Evolutionary conservation across 1,284 basidiomycete species (phyloP), one percentile per base, ranked within the genome.

Genomic region (Coniophora puteana): DNA sequence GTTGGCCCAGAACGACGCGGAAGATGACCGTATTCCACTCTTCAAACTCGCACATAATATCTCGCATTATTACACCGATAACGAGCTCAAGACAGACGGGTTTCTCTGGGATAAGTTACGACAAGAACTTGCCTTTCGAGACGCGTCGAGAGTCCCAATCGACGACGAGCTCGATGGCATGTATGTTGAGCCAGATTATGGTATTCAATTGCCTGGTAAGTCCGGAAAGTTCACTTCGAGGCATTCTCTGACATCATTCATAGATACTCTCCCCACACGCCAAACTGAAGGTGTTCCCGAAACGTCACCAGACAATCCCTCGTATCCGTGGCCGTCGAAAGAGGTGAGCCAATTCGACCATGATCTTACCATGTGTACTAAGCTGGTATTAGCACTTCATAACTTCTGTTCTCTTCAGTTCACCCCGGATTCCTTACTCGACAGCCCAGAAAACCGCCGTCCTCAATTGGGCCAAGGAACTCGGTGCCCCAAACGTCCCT

Each of bases 381-480:
- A 8, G 10, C 17, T 33, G 3, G 22, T 3, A 18, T 18, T 11
- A 33, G 31, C 31, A 33, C 14, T 20, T 33, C 8, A 8, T 20
- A 21, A 33, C 32, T n/a, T 33, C 32, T 18, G 18, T 33, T 21
- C 32, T 33, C 22, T 33, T 33, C 5, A 18, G 32, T 21, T 33
- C 32, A 20, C 22, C 17, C 23, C 43, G 40, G 43, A 6, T 37
- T 8, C 17, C 28, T 16, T 5, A 16, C 13, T 29, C 28, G 17
- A n/a, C 28, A 13, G 23, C 14, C 8, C 40, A 49, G n/a, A 49
- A 44, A 28, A 16, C 4, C 3, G 39, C 43, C 1, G 27, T 49
- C 3, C 30, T 47, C 5, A 20, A 27, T 3, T 49, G 48, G 48
- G 46, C 39, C 1, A 48, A 23, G 20, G 36, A 36, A 24, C 28